phyloP scores from a whole-genome alignment of 805 yeast genomes.

The Blastobotrys terrestris region DNA sequence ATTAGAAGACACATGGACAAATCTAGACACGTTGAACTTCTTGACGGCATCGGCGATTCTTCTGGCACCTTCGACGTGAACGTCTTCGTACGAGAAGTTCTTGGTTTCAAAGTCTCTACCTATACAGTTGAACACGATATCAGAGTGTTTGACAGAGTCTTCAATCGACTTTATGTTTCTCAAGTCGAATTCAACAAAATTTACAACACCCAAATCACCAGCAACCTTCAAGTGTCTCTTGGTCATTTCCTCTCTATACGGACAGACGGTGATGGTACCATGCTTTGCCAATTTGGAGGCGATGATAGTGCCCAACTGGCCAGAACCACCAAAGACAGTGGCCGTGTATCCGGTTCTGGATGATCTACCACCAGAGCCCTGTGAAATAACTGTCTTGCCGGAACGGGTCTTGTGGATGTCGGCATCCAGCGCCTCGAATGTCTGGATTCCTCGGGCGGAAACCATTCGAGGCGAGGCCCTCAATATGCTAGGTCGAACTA shows the following conservation, averaged over 20 bases:
- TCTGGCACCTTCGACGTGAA: slow-evolving; percentile 70
- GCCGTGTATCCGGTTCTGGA: slow-evolving; percentile 86
- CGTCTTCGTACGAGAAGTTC: slow-evolving; percentile 77
- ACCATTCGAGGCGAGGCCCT: not conserved
- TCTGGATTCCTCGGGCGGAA: slow-evolving; percentile 26
- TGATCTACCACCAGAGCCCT: slow-evolving; percentile 72
- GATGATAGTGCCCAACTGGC: slow-evolving; percentile 70
- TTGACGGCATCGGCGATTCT: slow-evolving; percentile 69
- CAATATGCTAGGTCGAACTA: not conserved
- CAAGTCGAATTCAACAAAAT: slow-evolving; percentile 74
- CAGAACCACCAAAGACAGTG: slow-evolving; percentile 79
- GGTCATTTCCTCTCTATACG: slow-evolving; percentile 75
- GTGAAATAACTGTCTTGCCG: slow-evolving; percentile 67
- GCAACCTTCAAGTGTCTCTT: slow-evolving; percentile 72
- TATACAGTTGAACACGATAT: slow-evolving; percentile 72
- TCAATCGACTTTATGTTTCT: slow-evolving; percentile 71
- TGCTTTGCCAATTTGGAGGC: slow-evolving; percentile 70
- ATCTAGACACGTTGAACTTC: slow-evolving; percentile 65
- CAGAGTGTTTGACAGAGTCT: slow-evolving; percentile 72
- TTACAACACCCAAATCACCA: slow-evolving; percentile 85
- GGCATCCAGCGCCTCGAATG: slow-evolving; percentile 36
- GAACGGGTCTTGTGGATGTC: slow-evolving; percentile 60
- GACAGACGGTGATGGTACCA: slow-evolving; percentile 71
- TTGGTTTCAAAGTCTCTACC: slow-evolving; percentile 74
- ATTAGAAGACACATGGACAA: slow-evolving; percentile 72